Conservation (phyloP, 2,329 filamentous ascomycete genomes). For the Ceratocystis diversiconidia region DNA sequence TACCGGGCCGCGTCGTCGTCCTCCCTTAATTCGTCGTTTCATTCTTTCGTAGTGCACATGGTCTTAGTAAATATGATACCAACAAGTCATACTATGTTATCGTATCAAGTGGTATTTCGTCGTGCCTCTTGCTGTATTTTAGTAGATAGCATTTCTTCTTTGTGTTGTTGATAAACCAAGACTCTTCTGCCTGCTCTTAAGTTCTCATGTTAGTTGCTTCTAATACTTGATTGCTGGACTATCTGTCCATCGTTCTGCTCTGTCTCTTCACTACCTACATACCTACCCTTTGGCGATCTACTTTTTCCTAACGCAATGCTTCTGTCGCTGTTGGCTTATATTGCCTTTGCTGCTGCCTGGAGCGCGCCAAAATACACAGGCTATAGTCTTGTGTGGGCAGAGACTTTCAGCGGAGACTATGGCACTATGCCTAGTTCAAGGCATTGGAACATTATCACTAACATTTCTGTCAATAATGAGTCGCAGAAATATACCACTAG, state of each 20-base stretch:
- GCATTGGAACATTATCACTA: constrained; percentile 31
- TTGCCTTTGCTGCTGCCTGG: constrained; percentile 26
- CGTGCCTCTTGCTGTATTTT: too few species aligned
- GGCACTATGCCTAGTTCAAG: constrained; percentile 25
- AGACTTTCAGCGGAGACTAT: constrained; percentile 29
- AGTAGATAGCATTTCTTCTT: too few species aligned
- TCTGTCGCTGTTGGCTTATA: constrained; percentile 20
- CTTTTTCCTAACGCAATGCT: constrained; percentile 4
- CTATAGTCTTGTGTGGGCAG: constrained; percentile 30
- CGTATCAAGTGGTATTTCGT: background rate
- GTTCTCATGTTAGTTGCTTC: too few species aligned
- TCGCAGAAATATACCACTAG: constrained; percentile 35
- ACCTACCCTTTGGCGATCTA: background rate
- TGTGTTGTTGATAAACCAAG: too few species aligned
- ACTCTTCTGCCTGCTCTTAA: too few species aligned
- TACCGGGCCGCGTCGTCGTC: background rate
- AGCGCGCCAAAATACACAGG: constrained; percentile 29
- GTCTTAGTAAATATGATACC: background rate
- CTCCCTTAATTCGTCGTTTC: background rate
- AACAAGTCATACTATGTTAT: background rate
- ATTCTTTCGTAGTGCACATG: background rate
- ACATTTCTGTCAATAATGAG: constrained; percentile 38
- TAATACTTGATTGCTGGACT: background rate
- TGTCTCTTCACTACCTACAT: background rate
- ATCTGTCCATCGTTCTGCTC: background rate